Percentiles rank a stretch among this genome's conserved stretches.
Evolutionary conservation across 2,329 filamentous ascomycete species (phyloP).

Genomic region (Xylaria sp.): DNA sequence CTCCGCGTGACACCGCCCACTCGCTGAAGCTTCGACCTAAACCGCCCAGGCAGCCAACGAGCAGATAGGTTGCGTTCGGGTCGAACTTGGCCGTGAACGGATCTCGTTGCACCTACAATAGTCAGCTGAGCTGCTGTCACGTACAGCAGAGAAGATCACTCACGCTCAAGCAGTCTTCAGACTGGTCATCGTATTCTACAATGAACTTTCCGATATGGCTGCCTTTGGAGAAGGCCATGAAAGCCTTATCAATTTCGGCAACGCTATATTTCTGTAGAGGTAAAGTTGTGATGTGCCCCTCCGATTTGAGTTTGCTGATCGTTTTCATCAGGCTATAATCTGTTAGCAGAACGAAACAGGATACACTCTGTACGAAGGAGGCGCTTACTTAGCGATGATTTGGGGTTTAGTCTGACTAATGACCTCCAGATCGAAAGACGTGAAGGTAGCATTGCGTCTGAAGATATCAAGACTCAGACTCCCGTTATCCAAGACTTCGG

Average conservation of each 20-base stretch:
- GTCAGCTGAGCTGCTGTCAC: not conserved
- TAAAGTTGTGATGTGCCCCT: slow-evolving; percentile 20
- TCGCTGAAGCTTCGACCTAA: slow-evolving; percentile 16
- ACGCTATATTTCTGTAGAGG: not conserved
- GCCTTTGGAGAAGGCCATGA: slow-evolving; percentile 19
- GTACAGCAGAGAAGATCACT: not conserved
- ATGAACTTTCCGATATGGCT: slow-evolving; percentile 23
- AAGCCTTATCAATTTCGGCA: slow-evolving; percentile 15
- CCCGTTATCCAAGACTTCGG: slow-evolving; percentile 14
- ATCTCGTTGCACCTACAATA: slow-evolving; percentile 2
- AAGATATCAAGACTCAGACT: slow-evolving; percentile 20
- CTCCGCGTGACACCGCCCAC: slow-evolving; percentile 18
- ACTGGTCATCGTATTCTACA: slow-evolving; percentile 8
- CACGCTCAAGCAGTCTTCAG: not conserved
- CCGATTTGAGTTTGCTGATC: slow-evolving; percentile 9
- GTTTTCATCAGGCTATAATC: slow-evolving; percentile 12
- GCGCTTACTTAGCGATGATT: slow-evolving; percentile 1
- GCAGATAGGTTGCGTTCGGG: slow-evolving; percentile 16
- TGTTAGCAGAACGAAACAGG: not conserved
- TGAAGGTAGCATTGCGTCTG: slow-evolving; percentile 21
- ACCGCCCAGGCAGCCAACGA: slow-evolving; percentile 18
- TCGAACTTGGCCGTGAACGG: slow-evolving; percentile 15
- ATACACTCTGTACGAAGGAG: not conserved
- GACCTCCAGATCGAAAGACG: slow-evolving; percentile 26
- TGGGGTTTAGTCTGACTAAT: slow-evolving; percentile 15